These are phyloP conservation scores for Darksidea phi DNA, from an alignment of 495 filamentous ascomycete genomes.

Conservation along the genomic window DNA sequence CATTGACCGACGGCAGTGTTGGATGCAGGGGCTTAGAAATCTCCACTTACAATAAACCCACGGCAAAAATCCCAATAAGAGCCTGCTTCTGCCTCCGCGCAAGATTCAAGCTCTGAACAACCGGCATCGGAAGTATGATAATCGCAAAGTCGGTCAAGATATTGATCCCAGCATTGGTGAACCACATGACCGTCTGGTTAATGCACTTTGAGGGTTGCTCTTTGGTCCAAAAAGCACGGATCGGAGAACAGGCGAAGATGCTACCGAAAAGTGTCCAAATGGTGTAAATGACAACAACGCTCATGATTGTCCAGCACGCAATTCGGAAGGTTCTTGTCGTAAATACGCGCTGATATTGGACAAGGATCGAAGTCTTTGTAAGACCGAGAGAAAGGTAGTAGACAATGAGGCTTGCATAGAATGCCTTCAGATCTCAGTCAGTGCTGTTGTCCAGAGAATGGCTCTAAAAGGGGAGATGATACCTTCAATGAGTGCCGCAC, in stretches of 20 bases:
- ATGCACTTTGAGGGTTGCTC: constrained; percentile 42
- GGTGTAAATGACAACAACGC: constrained; percentile 28
- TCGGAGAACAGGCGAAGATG: constrained; percentile 40
- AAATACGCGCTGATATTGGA: constrained; percentile 39
- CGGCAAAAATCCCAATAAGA: constrained; percentile 37
- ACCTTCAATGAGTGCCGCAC: constrained; percentile 25
- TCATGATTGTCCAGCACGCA: constrained; percentile 30
- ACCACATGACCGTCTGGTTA: constrained; percentile 49
- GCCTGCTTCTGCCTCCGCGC: constrained; percentile 35
- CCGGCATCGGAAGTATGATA: constrained; percentile 43
- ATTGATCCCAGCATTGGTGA: constrained; percentile 53
- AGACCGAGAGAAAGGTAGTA: constrained; percentile 36
- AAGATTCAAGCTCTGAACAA: constrained; percentile 34
- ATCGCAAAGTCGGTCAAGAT: constrained; percentile 53
- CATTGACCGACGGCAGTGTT: neutral
- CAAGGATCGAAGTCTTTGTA: constrained; percentile 38
- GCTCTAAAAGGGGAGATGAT: neutral
- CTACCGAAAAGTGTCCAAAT: constrained; percentile 37
- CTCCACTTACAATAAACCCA: constrained; percentile 41
- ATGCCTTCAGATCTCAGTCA: constrained; percentile 25
- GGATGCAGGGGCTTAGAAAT: neutral
- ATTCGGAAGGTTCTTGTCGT: constrained; percentile 24
- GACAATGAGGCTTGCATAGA: constrained; percentile 33
- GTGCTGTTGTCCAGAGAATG: neutral
- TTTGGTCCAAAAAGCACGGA: constrained; percentile 44